phyloP scores from a whole-genome alignment of 305 asterid genomes.

The Fraxinus angustifolia region DNA sequence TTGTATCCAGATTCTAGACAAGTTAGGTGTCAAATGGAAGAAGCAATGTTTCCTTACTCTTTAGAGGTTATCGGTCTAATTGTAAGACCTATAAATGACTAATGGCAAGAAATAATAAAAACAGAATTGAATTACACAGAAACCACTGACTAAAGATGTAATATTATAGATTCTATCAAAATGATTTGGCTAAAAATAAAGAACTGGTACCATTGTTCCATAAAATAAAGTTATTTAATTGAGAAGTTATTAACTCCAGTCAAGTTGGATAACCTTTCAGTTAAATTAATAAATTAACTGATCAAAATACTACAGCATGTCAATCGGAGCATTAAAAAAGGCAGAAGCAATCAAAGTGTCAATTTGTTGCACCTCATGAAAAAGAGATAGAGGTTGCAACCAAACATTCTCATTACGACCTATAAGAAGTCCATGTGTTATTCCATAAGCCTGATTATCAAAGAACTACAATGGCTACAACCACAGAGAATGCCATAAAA shows the following conservation, averaged over 20 bases:
- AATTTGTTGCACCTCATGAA: conserved; percentile 83
- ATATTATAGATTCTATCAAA: not conserved
- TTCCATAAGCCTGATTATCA: conserved; percentile 85
- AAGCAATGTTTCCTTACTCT: not conserved
- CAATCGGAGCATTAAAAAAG: conserved; percentile 85
- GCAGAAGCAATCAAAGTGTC: conserved; percentile 88
- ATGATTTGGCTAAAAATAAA: not conserved
- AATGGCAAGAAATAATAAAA: not conserved
- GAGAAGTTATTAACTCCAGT: not conserved
- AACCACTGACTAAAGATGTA: not conserved
- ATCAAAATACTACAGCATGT: conserved; percentile 94
- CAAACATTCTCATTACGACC: conserved; percentile 59
- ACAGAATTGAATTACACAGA: not conserved
- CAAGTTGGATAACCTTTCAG: not conserved
- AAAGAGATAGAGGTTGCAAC: conserved; percentile 72
- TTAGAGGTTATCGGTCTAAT: not conserved
- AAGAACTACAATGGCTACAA: conserved; percentile 78
- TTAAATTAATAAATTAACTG: conserved; percentile 47
- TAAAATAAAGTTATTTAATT: not conserved
- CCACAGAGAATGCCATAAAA: conserved; percentile 13
- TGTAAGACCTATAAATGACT: not conserved
- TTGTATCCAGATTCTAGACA: not conserved
- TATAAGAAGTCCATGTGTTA: conserved; percentile 93
- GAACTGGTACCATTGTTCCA: not conserved
- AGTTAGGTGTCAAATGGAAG: not conserved